Base-by-base conservation (phyloP, 2,329 filamentous ascomycete species). In the Ophiostoma perfectum region DNA sequence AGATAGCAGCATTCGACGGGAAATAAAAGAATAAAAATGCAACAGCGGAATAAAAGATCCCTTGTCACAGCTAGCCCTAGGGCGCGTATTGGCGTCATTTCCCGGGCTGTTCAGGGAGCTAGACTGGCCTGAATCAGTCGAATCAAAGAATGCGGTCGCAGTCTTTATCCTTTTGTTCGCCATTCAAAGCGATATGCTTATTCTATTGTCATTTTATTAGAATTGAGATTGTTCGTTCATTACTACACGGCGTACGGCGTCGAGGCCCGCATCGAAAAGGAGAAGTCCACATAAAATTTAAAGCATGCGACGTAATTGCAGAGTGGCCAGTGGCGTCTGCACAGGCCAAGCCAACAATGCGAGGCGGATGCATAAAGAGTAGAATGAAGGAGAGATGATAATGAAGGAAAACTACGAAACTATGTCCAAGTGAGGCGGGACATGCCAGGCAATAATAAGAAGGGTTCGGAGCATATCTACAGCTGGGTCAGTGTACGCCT, bases 271-370 rank as follows among this genome's bases (percentile, higher is more conserved):
- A 60, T 60, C 11, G 11, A 60, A 60, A 63, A 44, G 60, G 38
- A 63, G 60, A 44, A 41, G 36, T 44, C 60, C 39, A 63, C 38
- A 44, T 27, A n/a, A 41, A 44, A 41, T 63, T 63, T 63, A 63
- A 63, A 16, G 60, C 60, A 63, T n/a, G 60, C 4, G 38, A 63
- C 14, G 9, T 12, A 7, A 18, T 18, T 9, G 27, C 27, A 27
- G 27, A 27, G 27, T 27, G 27, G 27, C 8, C 45, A 27, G 49
- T 52, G 49, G 49, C 49, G 49, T 12, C 52, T 11, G 52, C 52
- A 38, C 52, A 58, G 18, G 52, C 52, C 27, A 58, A 38, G 27
- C 27, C 27, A 27, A 27, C 2, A 27, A 27, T 27, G 27, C 27
- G 27, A 27, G 27, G 49, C 11, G 18, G 49, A 18, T 11, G 49